phyloP scores from a whole-genome alignment of 1,284 basidiomycete species.

The Boletus sp. region DNA sequence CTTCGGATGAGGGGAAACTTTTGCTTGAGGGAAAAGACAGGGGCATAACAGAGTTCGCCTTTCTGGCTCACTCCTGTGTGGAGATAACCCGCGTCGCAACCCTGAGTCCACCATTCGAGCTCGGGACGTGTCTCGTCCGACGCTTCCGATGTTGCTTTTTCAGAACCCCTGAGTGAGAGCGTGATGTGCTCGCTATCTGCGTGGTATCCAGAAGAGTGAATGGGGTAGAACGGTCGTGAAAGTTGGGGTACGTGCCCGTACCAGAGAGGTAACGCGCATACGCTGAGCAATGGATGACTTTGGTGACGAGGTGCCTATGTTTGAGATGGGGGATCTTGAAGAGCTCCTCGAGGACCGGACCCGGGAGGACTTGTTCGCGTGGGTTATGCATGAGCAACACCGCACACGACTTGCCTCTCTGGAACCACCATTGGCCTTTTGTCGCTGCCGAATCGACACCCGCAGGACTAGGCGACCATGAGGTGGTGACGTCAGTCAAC shows the following conservation, averaged over 20 bases:
- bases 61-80: neutral
- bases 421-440: constrained; percentile 18
- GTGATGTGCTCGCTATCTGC: constrained; percentile 1
- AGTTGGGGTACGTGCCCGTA: neutral
- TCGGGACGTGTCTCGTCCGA: neutral
- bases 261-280: constrained; percentile 10
- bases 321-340: constrained; percentile 19
- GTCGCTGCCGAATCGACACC: constrained; percentile 5
- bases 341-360: constrained; percentile 9
- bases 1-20: no score
- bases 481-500: neutral
- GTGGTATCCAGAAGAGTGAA: neutral
- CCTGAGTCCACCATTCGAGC: constrained; percentile 2
- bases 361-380: constrained; percentile 15
- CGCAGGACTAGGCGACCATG: neutral
- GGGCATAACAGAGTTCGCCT: no score
- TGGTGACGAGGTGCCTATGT: constrained; percentile 12
- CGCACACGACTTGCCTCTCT: constrained; percentile 2
- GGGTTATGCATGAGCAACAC: constrained; percentile 15
- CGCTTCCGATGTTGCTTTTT: neutral
- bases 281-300: constrained; percentile 12
- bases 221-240: neutral
- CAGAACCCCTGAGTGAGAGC: constrained; percentile 1
- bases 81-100: constrained; percentile 1
- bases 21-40: no score